Conservation (phyloP, 345 rosid genomes). For the Erysimum cheiranthoides region DNA sequence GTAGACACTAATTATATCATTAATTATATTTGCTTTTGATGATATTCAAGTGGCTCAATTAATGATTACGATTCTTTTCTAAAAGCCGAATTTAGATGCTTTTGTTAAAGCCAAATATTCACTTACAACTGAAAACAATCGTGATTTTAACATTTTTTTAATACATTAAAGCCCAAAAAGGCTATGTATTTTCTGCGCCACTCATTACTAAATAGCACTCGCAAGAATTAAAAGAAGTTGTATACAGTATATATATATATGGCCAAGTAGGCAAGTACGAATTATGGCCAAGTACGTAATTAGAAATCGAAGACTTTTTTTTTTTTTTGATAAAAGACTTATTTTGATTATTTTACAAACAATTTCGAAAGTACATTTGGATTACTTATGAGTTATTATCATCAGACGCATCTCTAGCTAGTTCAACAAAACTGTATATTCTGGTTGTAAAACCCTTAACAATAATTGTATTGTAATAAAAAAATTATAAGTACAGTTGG, state of each 20-base stretch:
- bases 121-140: conserved; percentile 38
- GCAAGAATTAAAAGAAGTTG: not conserved
- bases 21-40: conserved; percentile 32
- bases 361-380: conserved; percentile 1
- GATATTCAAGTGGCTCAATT: conserved; percentile 44
- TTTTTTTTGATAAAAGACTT: no score
- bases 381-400: not conserved
- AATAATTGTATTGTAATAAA: not conserved
- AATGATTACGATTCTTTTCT: conserved; percentile 43
- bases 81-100: conserved; percentile 43
- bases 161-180: conserved; percentile 35
- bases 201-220: conserved; percentile 37
- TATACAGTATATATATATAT: not conserved
- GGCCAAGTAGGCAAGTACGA: not conserved
- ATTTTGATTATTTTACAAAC: not conserved
- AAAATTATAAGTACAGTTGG: not conserved
- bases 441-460: not conserved
- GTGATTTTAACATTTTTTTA: conserved; percentile 22
- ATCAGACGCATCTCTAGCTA: not conserved
- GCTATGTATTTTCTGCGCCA: conserved; percentile 42
- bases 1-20: conserved; percentile 39
- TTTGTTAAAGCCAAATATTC: conserved; percentile 49
- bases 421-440: conserved; percentile 5
- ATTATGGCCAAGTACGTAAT: not conserved
- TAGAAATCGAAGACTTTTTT: not conserved